Evolutionary conservation across 2,329 filamentous ascomycete genomes (phyloP).

Genomic region (Calycina marina): DNA sequence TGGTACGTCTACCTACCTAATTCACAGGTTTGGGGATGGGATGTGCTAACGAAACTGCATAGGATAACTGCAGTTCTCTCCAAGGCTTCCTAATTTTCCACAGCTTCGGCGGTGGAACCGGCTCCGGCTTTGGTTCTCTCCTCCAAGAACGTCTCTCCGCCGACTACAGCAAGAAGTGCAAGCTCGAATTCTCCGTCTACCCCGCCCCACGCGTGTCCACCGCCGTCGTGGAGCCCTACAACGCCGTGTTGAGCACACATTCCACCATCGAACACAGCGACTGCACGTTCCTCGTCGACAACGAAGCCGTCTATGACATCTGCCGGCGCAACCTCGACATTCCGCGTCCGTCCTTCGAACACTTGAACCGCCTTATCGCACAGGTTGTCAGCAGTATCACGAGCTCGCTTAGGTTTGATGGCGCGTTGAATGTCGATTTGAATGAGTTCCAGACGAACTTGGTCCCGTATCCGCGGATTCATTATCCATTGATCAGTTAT

Average conservation of each 20-base stretch:
- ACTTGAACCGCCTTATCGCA: conserved; percentile 51
- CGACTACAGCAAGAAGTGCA: conserved; percentile 54
- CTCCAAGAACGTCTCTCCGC: conserved; percentile 48
- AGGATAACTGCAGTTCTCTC: conserved; percentile 51
- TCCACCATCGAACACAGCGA: conserved; percentile 53
- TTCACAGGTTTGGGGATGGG: conserved; percentile 1
- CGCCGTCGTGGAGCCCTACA: conserved; percentile 56
- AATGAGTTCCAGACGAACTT: conserved; percentile 58
- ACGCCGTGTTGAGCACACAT: conserved; percentile 41
- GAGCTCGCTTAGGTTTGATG: conserved; percentile 48
- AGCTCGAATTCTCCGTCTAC: conserved; percentile 53
- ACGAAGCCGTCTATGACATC: conserved; percentile 55
- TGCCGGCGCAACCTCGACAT: conserved; percentile 51
- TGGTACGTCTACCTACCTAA: conserved; percentile 27
- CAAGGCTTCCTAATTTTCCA: conserved; percentile 57
- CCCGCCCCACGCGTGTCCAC: conserved; percentile 49
- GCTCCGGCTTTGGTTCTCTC: conserved; percentile 51
- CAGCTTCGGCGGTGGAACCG: conserved; percentile 53
- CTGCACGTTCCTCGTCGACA: conserved; percentile 55
- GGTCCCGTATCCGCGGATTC: conserved; percentile 52
- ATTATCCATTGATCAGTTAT: conserved; percentile 52
- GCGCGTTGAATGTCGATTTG: conserved; percentile 51
- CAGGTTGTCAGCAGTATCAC: conserved; percentile 56
- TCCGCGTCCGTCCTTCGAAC: conserved; percentile 47
- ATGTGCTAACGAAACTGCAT: background rate